These are phyloP conservation scores for Neurospora terricola DNA, from an alignment of 495 filamentous ascomycete species.

Conservation along the genomic window DNA sequence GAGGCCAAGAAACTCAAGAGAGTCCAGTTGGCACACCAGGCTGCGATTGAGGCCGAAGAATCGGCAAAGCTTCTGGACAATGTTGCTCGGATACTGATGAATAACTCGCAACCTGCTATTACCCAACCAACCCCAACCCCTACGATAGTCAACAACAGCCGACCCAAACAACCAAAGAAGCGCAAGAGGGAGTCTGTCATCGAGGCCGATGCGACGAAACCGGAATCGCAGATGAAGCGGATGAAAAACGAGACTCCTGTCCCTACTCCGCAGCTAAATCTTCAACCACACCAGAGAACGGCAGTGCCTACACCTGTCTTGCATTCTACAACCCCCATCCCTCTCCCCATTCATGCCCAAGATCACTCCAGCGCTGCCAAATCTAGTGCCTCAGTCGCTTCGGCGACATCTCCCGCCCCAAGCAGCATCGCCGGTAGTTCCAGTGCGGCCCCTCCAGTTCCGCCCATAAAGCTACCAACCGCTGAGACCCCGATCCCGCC, in stretches of 20 bases:
- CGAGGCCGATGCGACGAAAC: constrained; percentile 32
- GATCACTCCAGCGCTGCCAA: constrained; percentile 22
- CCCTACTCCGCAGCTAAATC: constrained; percentile 33
- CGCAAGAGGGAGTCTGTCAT: constrained; percentile 44
- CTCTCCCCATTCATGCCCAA: constrained; percentile 20
- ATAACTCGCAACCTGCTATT: constrained; percentile 11
- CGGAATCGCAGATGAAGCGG: constrained; percentile 40
- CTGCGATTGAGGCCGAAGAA: constrained; percentile 55
- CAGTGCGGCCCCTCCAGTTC: not conserved
- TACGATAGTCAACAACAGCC: constrained; percentile 14
- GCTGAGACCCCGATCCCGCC: constrained; percentile 23
- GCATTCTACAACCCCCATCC: constrained; percentile 29
- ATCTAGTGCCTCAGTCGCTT: constrained; percentile 13
- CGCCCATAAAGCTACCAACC: constrained; percentile 18
- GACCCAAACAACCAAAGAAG: constrained; percentile 29
- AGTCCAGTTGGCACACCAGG: constrained; percentile 58
- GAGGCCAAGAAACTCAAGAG: constrained; percentile 87
- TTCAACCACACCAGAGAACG: constrained; percentile 17
- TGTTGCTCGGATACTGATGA: constrained; percentile 41
- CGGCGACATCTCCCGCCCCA: constrained; percentile 21
- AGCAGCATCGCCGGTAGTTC: constrained; percentile 13
- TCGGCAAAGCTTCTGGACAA: constrained; percentile 47
- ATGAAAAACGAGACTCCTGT: constrained; percentile 48
- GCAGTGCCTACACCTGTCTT: constrained; percentile 8
- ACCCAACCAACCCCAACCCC: constrained; percentile 6